Evolutionary conservation across 495 filamentous ascomycete genomes (phyloP).

Genomic region (Aspergillus panamensis): DNA sequence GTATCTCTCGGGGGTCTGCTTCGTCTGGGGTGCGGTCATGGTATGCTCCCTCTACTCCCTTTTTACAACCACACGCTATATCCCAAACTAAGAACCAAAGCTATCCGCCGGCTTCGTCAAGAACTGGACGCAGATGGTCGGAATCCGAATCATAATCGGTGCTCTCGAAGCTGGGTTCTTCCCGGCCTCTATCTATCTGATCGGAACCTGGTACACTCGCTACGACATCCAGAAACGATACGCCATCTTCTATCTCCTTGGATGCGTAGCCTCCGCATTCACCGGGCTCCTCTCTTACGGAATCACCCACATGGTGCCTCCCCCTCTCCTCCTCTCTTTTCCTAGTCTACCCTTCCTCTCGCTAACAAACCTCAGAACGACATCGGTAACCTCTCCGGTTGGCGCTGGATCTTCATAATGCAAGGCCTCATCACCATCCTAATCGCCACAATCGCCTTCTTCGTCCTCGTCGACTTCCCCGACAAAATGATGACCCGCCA

Average conservation of each 20-base stretch:
- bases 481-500: conserved; percentile 31
- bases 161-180: conserved; percentile 39
- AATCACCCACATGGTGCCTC: conserved; percentile 45
- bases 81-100: too few species aligned
- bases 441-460: conserved; percentile 30
- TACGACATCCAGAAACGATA: conserved; percentile 47
- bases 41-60: neutral
- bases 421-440: conserved; percentile 33
- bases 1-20: conserved; percentile 18
- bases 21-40: conserved; percentile 14
- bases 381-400: conserved; percentile 15
- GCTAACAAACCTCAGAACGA: too few species aligned
- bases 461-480: conserved; percentile 50
- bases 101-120: conserved; percentile 8
- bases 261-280: conserved; percentile 53
- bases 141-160: conserved; percentile 8
- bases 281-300: conserved; percentile 57
- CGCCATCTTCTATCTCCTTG: conserved; percentile 55
- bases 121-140: conserved; percentile 11
- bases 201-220: conserved; percentile 56
- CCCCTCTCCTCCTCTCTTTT: neutral
- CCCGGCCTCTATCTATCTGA: conserved; percentile 52
- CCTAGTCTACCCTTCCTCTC: too few species aligned
- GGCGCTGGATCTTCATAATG: conserved; percentile 27
- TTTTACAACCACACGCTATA: too few species aligned